Evolutionary conservation across 129 eudicot species (phyloP).

Genomic region (Gnaphalium uliginosum): DNA sequence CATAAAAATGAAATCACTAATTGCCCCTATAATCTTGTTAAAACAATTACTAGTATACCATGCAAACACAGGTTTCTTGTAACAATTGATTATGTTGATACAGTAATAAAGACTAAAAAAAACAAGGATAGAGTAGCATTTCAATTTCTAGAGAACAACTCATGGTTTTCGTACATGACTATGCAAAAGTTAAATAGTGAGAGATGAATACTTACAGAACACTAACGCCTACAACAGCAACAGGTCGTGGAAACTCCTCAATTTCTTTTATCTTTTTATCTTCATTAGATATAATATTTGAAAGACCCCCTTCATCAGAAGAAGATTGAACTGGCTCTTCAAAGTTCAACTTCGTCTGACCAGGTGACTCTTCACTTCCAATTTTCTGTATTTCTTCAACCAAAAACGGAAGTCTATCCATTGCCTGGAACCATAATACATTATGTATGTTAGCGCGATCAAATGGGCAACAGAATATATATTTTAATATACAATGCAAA

Average conservation of each 20-base stretch:
- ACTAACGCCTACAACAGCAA: conserved; percentile 89
- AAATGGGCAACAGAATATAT: not conserved
- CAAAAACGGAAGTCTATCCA: conserved; percentile 60
- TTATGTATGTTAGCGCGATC: conserved; percentile 13
- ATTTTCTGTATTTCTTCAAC: conserved; percentile 63
- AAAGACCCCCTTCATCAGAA: conserved; percentile 27
- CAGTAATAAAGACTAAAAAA: not conserved
- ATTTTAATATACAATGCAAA: not conserved
- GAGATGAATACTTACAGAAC: conserved; percentile 68
- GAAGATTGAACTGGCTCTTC: conserved; percentile 20
- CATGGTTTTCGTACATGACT: not conserved
- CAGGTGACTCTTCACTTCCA: conserved; percentile 47
- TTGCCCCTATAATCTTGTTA: too few relatives aligned
- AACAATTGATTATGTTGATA: too few relatives aligned
- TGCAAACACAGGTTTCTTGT: too few relatives aligned
- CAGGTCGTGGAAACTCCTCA: conserved; percentile 83
- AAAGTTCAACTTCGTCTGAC: not conserved
- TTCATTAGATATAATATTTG: conserved; percentile 23
- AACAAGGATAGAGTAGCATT: not conserved
- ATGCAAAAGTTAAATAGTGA: not conserved
- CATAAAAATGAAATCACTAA: too few relatives aligned
- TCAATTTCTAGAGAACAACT: not conserved
- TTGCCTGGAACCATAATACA: conserved; percentile 50
- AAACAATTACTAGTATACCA: too few relatives aligned
- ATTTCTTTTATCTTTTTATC: conserved; percentile 67